phyloP scores from a whole-genome alignment of 192 early-diverging fungal species.

The Coemansia sp. region DNA sequence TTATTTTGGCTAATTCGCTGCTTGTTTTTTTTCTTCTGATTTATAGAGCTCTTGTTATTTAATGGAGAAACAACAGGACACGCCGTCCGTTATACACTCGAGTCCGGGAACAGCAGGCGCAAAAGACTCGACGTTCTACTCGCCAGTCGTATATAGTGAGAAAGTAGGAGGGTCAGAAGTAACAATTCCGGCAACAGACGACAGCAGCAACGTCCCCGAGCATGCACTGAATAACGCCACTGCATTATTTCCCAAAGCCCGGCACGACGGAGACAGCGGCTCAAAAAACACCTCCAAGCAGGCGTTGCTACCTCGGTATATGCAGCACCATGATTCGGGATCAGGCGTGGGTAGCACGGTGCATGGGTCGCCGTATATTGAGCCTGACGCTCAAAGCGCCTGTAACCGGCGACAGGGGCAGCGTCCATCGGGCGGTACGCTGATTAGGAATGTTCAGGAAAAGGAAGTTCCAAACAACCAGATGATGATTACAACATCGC shows the following conservation, averaged over 20 bases:
- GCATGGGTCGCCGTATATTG: constrained; percentile 14
- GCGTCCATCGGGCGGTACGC: neutral
- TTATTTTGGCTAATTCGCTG: no score
- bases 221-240: constrained; percentile 33
- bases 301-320: neutral
- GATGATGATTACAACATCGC: constrained; percentile 27
- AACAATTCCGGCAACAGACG: constrained; percentile 5
- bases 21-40: no score
- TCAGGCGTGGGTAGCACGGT: constrained; percentile 28
- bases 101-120: constrained; percentile 9
- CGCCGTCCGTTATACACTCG: constrained; percentile 4
- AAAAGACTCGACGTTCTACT: constrained; percentile 17
- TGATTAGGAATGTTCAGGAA: neutral
- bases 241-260: constrained; percentile 23
- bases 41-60: no score
- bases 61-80: constrained; percentile 3
- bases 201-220: neutral
- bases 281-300: constrained; percentile 6
- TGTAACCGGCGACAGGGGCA: neutral
- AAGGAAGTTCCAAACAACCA: constrained; percentile 9
- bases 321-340: neutral
- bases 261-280: constrained; percentile 7
- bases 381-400: neutral
- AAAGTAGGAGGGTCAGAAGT: constrained; percentile 17
- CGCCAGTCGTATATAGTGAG: constrained; percentile 6